Percentiles rank a stretch among this genome's conserved stretches.
phyloP scores from a whole-genome alignment of 108 stramenopile species.

The Licmophora abbreviata region DNA sequence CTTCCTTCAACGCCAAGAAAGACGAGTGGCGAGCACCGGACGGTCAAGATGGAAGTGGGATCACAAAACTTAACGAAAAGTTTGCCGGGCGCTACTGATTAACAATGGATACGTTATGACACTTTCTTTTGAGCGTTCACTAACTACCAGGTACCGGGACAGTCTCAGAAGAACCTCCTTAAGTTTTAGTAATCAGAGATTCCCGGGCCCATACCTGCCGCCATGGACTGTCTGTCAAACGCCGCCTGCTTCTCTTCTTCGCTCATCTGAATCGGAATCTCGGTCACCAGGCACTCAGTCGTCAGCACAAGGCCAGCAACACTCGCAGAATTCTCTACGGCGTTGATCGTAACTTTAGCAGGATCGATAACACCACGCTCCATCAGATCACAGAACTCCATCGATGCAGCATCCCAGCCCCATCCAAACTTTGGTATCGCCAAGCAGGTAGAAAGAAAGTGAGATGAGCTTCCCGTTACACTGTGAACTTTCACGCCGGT shows the following conservation, averaged over 20 bases:
- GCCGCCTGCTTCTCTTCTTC: slow-evolving; percentile 70
- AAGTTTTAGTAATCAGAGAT: slow-evolving; percentile 5
- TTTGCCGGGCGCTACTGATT: slow-evolving; percentile 74
- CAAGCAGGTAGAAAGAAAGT: too few species aligned
- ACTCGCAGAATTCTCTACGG: slow-evolving; percentile 91
- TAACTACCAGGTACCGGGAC: neutral
- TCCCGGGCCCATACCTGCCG: slow-evolving; percentile 64
- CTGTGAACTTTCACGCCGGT: neutral
- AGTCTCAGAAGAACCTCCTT: neutral
- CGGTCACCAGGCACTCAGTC: slow-evolving; percentile 93
- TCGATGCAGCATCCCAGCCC: slow-evolving; percentile 91
- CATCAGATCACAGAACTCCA: slow-evolving; percentile 80
- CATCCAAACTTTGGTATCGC: slow-evolving; percentile 67
- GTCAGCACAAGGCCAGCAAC: slow-evolving; percentile 94
- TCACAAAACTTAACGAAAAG: slow-evolving; percentile 67
- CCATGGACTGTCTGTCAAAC: slow-evolving; percentile 81
- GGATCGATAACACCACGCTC: slow-evolving; percentile 90
- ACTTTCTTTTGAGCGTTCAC: neutral
- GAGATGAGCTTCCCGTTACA: neutral
- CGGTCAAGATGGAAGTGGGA: slow-evolving; percentile 74
- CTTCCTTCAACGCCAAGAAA: slow-evolving; percentile 25
- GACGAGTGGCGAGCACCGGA: slow-evolving; percentile 72
- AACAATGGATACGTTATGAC: neutral
- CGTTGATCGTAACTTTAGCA: slow-evolving; percentile 95
- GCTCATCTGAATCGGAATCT: slow-evolving; percentile 74